A percentile compares a stretch with the other conserved stretches of the same genome.
Conservation (phyloP, 495 filamentous ascomycete species). For the Daldinia childiae region DNA sequence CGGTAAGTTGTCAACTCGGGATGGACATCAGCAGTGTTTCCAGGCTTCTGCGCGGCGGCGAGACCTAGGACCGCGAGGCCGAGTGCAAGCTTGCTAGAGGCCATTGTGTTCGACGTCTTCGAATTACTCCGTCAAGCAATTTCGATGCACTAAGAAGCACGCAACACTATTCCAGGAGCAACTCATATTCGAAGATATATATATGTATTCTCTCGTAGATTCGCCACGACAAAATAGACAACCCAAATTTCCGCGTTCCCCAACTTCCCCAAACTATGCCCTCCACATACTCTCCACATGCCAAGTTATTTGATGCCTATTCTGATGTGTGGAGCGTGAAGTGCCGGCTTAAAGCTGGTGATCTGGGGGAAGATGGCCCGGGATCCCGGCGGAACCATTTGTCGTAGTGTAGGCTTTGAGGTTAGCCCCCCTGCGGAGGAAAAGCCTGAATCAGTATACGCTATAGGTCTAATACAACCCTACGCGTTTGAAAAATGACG, state of each 20-base stretch:
- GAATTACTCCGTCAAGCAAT: not conserved
- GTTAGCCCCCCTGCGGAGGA: constrained; percentile 24
- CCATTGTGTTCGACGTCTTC: constrained; percentile 31
- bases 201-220: not conserved
- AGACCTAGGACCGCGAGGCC: constrained; percentile 39
- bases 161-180: constrained; percentile 28
- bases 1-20: constrained; percentile 59
- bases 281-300: constrained; percentile 30
- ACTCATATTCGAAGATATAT: constrained; percentile 18
- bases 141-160: constrained; percentile 29
- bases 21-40: constrained; percentile 57
- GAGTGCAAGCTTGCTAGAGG: constrained; percentile 39
- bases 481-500: constrained; percentile 18
- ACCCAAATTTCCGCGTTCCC: constrained; percentile 6
- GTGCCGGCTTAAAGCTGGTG: constrained; percentile 23
- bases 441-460: constrained; percentile 31
- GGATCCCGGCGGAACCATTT: constrained; percentile 33
- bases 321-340: constrained; percentile 33
- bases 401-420: constrained; percentile 20
- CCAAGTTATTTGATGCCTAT: constrained; percentile 34
- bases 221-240: constrained; percentile 7
- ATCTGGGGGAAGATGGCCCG: constrained; percentile 38
- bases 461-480: constrained; percentile 22
- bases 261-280: constrained; percentile 29
- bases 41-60: constrained; percentile 40